Base-by-base conservation (phyloP, 2,329 filamentous ascomycete genomes). In the Boeremia lycopersici region DNA sequence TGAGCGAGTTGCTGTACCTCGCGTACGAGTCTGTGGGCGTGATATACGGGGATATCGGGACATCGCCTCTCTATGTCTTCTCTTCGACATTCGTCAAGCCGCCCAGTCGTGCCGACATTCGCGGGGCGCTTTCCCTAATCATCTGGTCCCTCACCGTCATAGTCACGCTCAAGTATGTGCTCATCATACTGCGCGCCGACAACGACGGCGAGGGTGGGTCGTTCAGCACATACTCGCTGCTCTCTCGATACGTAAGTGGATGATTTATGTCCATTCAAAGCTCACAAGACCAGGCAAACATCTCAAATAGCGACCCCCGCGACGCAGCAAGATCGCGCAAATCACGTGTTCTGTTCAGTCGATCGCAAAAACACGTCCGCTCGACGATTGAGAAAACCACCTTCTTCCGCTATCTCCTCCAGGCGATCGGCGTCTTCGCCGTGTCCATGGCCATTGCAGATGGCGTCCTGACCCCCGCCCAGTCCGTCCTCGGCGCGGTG, bases 181-280 rank as follows among this genome's bases (percentile, higher is more conserved):
- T 88, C 54, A 84, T 90, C 66, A 82, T 90, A 35, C 74, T 90
- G 6, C 78, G 77, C 31, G 87, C 87, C 48, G 87, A 90, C 68
- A 86, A 90, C 58, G 86, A 89, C 65, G 87, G 88, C 40, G 86
- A 90, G 65, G 87, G 87, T 31, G 87, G 87, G 25, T 89, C 86
- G 0, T 89, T 89, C 70, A 84, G 83, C 29, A 81, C 86, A 26
- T 89, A 89, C 70, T 86, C 84, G 3, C 73, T 89, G 15, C 78
- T 90, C 1, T 82, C 86, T 11, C 65, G 71, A 61, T 87, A 83
- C 70, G 81, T 81, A 69, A 33, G 63, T 56, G 2, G 9, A 25
- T 25, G 1, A 1, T 1, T 13, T 6, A 3, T 29, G 7, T 52
- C 26, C 25, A 30, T 58, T 29, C n/a, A 6, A 34, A 12, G n/a